Evolutionary conservation across 139 green algal species (phyloP), one percentile per base, ranked within the genome.

Genomic region (Bryopsis sp.): DNA sequence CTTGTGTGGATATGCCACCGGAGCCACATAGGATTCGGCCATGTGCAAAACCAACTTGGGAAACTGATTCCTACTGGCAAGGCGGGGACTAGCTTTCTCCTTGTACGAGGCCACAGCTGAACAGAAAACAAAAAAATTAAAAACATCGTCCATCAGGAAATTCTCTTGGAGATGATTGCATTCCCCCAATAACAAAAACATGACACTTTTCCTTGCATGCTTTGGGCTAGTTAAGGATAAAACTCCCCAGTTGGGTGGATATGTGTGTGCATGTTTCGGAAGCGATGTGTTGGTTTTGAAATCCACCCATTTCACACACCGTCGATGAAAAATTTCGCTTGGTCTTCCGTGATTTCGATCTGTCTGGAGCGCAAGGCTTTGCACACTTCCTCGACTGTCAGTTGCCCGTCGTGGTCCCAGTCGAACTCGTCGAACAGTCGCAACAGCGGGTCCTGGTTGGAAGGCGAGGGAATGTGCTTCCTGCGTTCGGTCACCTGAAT

Each of bases 341-440:
- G 63, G 7, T 73, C 74, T 32, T 54, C 37, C 3, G 38, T 71
- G 3, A 63, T 38, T 2, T 76, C 39, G 24, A 79, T 70, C 3
- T 43, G 48, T 6, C 68, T 33, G 39, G 43, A 64, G 28, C 33
- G 34, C 3, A 79, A 64, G 2, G 74, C 74, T 11, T 47, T 32
- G 28, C 69, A 39, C 8, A 79, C 65, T 58, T 79, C 74, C 2
- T 15, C 48, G 31, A 32, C 35, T 22, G 70, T 76, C 32, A 79
- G 48, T 47, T 68, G 62, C 29, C 74, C 74, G 26, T 79, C 74
- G 28, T 38, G 43, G 48, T 79, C 74, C 33, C 47, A 35, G 50
- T 80, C 74, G 73, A 77, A 76, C 70, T 80, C 74, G 24, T 57
- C 64, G 35, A 80, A 80, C 31, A 80, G 62, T 47, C 73, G 74